Base-by-base conservation (phyloP, 2,329 filamentous ascomycete genomes). In the Blastomyces parvus region DNA sequence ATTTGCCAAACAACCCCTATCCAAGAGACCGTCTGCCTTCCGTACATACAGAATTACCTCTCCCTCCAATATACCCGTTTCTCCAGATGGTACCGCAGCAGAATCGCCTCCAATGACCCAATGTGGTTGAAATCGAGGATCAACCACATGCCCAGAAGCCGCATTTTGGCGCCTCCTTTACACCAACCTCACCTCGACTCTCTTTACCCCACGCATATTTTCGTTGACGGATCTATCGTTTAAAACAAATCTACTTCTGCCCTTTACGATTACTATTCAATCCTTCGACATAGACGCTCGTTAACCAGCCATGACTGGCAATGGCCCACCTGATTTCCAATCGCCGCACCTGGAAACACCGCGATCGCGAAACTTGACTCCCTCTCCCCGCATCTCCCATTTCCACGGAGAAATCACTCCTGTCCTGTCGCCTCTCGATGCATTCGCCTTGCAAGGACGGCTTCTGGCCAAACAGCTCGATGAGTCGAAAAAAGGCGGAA, bases 371-470 rank as follows among this genome's bases (percentile, higher is more conserved):
- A 60, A 63, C 25, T 82, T 67, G 13, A 40, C 60, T 17, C 36
- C 60, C 2, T 91, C 89, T n/a, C 88, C 89, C 52, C 86, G 88
- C 66, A 79, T 91, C 64, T 74, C 77, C 66, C 88, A 91, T 74
- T 82, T 89, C 63, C 88, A 88, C 63, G 90, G 90, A 66, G 89
- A 93, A 46, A 46, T 68, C 13, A 93, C 94, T 25, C 94, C 94
- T 5, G 89, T 94, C 61, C 82, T 97, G 63, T 97, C 94, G 8
- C 94, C 94, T 13, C 84, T 99, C 67, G 94, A 99, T 81, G 93
- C 93, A 58, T 95, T 99, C 73, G 93, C 93, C 27, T 83, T 93
- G 66, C 93, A 97, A 73, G 95, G 92, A 70, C 88, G 93, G 64
- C 79, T 95, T 69, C 83, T 99, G 60, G 91, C 91, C 48, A 89